Conservation (phyloP, 75 land plant species). For the Cunninghamia lanceolata region DNA sequence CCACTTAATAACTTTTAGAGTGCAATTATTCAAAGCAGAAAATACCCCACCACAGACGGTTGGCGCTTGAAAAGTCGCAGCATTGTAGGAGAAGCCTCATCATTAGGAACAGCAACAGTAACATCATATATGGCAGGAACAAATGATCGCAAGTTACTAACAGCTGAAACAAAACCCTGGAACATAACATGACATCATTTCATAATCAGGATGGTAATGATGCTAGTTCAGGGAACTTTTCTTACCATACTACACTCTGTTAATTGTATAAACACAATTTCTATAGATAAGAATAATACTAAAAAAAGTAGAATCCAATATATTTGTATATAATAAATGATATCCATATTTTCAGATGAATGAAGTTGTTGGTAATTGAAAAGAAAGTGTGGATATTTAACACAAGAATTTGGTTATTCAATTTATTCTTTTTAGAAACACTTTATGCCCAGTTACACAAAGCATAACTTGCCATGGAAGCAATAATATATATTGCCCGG, state of each 20-base stretch:
- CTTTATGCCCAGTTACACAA: not conserved
- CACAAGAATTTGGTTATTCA: not conserved
- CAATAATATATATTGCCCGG: not conserved
- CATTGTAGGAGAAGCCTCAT: constrained; percentile 76
- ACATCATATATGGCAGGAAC: constrained; percentile 92
- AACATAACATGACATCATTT: not conserved
- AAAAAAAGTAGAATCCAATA: not conserved
- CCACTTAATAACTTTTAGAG: not conserved
- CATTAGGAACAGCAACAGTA: constrained; percentile 78
- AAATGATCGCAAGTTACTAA: constrained; percentile 78
- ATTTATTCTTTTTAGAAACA: not conserved
- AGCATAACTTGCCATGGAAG: not conserved
- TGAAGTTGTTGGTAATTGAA: not conserved
- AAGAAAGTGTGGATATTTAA: not conserved
- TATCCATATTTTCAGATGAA: not conserved
- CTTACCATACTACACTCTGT: not conserved
- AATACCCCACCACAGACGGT: constrained; percentile 71
- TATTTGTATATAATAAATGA: not conserved
- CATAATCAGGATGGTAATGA: not conserved
- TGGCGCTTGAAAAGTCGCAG: constrained; percentile 72
- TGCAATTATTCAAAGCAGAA: not conserved
- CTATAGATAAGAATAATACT: not conserved
- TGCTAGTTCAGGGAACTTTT: not conserved
- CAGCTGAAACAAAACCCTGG: constrained; percentile 92
- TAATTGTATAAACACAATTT: not conserved